Evolutionary conservation across 2,329 filamentous ascomycete genomes (phyloP).

Genomic region (Nannizziopsis barbatae): DNA sequence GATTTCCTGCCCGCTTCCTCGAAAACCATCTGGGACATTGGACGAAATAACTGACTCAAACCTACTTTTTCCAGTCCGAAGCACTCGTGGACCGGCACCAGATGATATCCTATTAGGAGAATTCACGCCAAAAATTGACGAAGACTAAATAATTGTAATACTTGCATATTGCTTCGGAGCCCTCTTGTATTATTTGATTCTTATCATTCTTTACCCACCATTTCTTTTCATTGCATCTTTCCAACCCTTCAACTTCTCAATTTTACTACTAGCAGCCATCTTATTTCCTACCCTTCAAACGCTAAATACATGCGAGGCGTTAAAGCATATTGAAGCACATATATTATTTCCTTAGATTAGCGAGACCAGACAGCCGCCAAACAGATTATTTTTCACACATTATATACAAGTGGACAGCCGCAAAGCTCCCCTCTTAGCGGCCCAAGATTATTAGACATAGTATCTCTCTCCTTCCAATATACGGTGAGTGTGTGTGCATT

Average conservation of each 20-base stretch:
- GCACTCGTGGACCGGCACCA: conserved; percentile 43
- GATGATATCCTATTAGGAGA: conserved; percentile 69
- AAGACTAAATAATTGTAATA: conserved; percentile 35
- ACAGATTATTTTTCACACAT: not conserved
- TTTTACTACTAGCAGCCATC: too few relatives aligned
- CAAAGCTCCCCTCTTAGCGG: not conserved
- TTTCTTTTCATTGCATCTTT: not conserved
- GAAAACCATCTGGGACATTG: not conserved
- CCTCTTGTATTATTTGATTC: not conserved
- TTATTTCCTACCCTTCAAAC: too few relatives aligned
- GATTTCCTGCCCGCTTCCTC: not conserved
- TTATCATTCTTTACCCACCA: not conserved
- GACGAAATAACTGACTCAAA: not conserved
- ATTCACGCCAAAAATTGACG: conserved; percentile 55
- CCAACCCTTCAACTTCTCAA: too few relatives aligned
- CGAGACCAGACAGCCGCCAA: not conserved
- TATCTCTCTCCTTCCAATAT: too few relatives aligned
- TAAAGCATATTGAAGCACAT: not conserved
- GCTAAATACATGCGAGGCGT: too few relatives aligned
- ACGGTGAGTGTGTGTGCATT: too few relatives aligned
- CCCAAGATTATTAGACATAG: not conserved
- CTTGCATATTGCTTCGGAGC: not conserved
- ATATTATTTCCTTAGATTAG: not conserved
- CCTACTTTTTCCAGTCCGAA: conserved; percentile 36
- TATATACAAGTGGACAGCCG: not conserved